Base-by-base conservation (phyloP, 2,329 filamentous ascomycete genomes). In the Colletotrichum sojae region DNA sequence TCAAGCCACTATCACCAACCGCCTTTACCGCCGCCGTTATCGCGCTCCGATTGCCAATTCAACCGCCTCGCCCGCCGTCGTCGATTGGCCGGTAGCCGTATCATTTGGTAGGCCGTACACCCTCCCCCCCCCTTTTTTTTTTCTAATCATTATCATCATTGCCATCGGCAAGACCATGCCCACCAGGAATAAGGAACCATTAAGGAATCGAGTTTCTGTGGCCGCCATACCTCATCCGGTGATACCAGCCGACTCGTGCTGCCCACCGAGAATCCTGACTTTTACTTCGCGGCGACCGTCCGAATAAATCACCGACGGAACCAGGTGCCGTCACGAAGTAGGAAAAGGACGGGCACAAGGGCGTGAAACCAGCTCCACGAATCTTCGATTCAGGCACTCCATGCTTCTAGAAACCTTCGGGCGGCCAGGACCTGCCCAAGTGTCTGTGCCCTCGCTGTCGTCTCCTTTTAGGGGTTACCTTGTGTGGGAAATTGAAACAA, bases 401-500 rank as follows among this genome's bases (percentile, higher is more conserved):
- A 62, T 67, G 61, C 67, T 71, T 71, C 69, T 71, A 67, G 69
- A 71, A 70, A 61, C 56, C 67, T 67, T 70, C 62, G 46, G 46
- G 18, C 45, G 31, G 22, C 36, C 27, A 53, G 40, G 45, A 59
- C 57, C 15, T 25, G 53, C 6, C 40, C 36, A 9, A 49, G 16
- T 43, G 57, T 71, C 67, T 66, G 69, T 71, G 69, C 69, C 53
- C 67, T 71, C 66, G 69, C 69, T 58, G 62, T 56, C 52, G n/a
- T 63, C 56, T 63, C 57, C 54, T 53, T 57, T 68, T 68, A 63
- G 57, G 63, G 63, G 63, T 46, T 46, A 53, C 57, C 53, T 68
- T 58, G 52, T 67, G 36, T 45, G 54, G 52, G 64, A 68, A 58
- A 70, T 70, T 70, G 67, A 70, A 70, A 68, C 67, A 68, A 53